Base-by-base conservation (phyloP, 768 basidiomycete species). In the Kwoniella mangroviensis region DNA sequence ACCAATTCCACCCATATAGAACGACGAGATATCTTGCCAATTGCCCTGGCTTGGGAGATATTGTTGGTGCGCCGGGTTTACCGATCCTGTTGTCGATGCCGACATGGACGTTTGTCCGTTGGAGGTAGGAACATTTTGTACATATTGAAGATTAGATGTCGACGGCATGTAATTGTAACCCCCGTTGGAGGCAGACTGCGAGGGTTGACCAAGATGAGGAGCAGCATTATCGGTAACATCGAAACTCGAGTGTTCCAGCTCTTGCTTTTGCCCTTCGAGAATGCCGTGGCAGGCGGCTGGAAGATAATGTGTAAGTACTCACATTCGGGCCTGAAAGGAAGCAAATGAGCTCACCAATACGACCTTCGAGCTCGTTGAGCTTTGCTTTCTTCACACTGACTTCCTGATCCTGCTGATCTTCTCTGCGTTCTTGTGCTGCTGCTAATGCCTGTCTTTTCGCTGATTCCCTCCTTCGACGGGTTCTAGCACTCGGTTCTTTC, bases 371-470 rank as follows among this genome's bases (percentile, higher is more conserved):
- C 21, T 68, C 69, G 51, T 62, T 53, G 4, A 79, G 22, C 34
- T 70, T 76, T 19, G 67, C 72, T 40, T 67, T 75, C 70, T 76
- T 76, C 11, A 62, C 54, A 26, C 21, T 51, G 41, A 56, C 41
- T 40, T 71, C 66, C 2, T 52, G 9, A 24, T 54, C 66, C 2
- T 52, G 9, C 13, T 54, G 43, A 59, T 66, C 70, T 11, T 69
- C 69, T n/a, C 26, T 49, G 5, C 43, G 19, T 13, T 41, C 40
- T 40, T 60, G n/a, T 21, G 56, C 57, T 45, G 42, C 24, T 42
- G 55, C 55, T 15, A 67, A 21, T 17, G 67, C 65, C 43, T 51
- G 41, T 34, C 65, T 66, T 59, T 53, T 53, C n/a, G 64, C 56
- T 17, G 56, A 55, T 42, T 63, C 72, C 41, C 63, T 45, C 58